Conservation (phyloP, 805 yeast species). For the Monosporozyma servazzii region DNA sequence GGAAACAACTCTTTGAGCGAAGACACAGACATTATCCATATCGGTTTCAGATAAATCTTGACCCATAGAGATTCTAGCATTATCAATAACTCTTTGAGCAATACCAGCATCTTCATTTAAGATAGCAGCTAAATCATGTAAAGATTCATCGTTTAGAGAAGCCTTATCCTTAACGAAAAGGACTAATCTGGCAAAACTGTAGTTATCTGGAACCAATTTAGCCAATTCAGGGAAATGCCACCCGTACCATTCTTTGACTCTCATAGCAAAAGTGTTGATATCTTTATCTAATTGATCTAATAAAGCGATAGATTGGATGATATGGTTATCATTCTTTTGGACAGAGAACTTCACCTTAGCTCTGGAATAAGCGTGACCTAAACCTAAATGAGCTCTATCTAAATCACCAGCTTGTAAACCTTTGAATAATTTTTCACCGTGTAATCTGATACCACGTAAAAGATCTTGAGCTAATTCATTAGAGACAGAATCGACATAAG, state of each 20-base stretch:
- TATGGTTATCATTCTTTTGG: constrained; percentile 97
- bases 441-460: constrained; percentile 88
- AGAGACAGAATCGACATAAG: constrained; percentile 81
- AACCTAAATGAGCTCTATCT: constrained; percentile 96
- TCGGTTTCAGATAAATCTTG: constrained; percentile 94
- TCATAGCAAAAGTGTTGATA: constrained; percentile 93
- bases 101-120: constrained; percentile 85
- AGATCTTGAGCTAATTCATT: constrained; percentile 91
- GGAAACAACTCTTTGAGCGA: constrained; percentile 89
- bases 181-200: constrained; percentile 73
- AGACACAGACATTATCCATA: constrained; percentile 81
- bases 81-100: constrained; percentile 86
- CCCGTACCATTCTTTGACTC: constrained; percentile 97
- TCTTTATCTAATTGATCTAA: constrained; percentile 97
- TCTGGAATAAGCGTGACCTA: constrained; percentile 98
- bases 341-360: constrained; percentile 98
- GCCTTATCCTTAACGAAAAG: constrained; percentile 81
- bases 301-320: constrained; percentile 96
- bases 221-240: constrained; percentile 99
- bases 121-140: constrained; percentile 82
- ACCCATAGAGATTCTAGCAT: constrained; percentile 97
- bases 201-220: constrained; percentile 83
- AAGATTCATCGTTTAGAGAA: constrained; percentile 63
- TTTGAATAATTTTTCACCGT: constrained; percentile 80
- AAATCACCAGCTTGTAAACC: constrained; percentile 90